Percentiles rank a stretch among this genome's conserved stretches.
Conservation (phyloP, 257 asterid species). For the Ajuga chamaepitys region DNA sequence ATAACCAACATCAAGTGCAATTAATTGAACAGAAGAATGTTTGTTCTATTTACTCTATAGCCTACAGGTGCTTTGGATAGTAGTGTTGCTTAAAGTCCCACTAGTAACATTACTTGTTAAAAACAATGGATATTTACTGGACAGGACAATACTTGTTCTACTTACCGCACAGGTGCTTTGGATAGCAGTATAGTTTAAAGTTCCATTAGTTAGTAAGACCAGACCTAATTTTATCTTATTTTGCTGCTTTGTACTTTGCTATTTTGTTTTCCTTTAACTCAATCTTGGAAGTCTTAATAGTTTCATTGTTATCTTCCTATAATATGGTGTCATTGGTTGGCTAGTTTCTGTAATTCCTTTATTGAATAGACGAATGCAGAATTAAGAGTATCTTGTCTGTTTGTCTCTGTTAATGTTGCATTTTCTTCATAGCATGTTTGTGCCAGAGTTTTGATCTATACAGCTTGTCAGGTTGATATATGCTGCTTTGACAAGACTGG, state of each 20-base stretch:
- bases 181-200: not conserved
- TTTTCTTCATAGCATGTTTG: not conserved
- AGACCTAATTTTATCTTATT: not conserved
- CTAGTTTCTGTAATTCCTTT: not conserved
- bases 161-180: too few relatives aligned
- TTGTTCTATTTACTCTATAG: not conserved
- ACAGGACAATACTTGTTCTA: too few relatives aligned
- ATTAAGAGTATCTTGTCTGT: not conserved
- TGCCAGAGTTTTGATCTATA: constrained; percentile 18
- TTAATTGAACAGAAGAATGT: not conserved
- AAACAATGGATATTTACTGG: not conserved
- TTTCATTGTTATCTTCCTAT: not conserved
- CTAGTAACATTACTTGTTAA: not conserved
- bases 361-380: not conserved
- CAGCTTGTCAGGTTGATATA: constrained; percentile 74
- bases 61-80: not conserved
- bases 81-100: not conserved
- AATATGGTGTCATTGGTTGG: not conserved
- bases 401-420: constrained; percentile 2
- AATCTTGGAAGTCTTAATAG: not conserved
- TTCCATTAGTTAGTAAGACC: not conserved
- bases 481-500: constrained; percentile 99
- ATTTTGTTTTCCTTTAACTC: not conserved
- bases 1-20: not conserved
- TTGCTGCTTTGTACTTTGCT: not conserved